A percentile compares a stretch with the other conserved stretches of the same genome.
phyloP scores from a whole-genome alignment of 2,329 filamentous ascomycete species.

The Aspergillus eucalypticola region DNA sequence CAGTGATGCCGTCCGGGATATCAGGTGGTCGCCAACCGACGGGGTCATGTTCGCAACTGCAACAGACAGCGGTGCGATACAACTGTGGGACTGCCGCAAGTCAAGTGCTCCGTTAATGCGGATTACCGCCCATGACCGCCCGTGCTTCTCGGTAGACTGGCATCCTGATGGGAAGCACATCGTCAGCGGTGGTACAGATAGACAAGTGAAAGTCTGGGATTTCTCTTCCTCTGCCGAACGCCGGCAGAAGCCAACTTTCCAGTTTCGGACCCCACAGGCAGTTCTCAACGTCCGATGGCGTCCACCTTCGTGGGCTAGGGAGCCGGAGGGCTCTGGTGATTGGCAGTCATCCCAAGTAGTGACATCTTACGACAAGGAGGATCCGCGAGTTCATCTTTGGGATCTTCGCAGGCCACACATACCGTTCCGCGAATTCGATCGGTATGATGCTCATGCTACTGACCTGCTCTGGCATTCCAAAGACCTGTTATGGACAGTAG shows the following conservation, averaged over 20 bases:
- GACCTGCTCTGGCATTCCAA: constrained; percentile 66
- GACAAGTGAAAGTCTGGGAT: constrained; percentile 65
- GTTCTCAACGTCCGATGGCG: constrained; percentile 64
- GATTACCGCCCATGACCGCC: constrained; percentile 62
- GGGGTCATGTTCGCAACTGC: constrained; percentile 64
- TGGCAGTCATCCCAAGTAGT: constrained; percentile 64
- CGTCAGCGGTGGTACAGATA: constrained; percentile 63
- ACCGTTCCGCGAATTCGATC: constrained; percentile 63
- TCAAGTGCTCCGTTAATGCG: constrained; percentile 58
- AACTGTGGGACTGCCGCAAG: constrained; percentile 65
- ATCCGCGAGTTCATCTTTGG: constrained; percentile 64
- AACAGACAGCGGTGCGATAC: constrained; percentile 64
- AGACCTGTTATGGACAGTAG: constrained; percentile 65
- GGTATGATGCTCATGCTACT: constrained; percentile 56
- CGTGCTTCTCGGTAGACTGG: constrained; percentile 66
- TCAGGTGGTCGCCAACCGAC: constrained; percentile 66
- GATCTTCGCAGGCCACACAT: constrained; percentile 63
- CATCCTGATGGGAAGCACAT: constrained; percentile 67
- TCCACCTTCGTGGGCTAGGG: constrained; percentile 58
- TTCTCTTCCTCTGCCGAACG: constrained; percentile 57
- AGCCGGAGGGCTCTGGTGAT: constrained; percentile 52
- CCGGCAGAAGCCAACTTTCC: constrained; percentile 60
- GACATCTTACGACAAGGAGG: constrained; percentile 62
- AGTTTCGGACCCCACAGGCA: constrained; percentile 62
- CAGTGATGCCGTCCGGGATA: constrained; percentile 62